Evolutionary conservation across 2,329 filamentous ascomycete genomes (phyloP), one percentile per base, ranked within the genome.

Genomic region (Colletotrichum higginsianum): DNA sequence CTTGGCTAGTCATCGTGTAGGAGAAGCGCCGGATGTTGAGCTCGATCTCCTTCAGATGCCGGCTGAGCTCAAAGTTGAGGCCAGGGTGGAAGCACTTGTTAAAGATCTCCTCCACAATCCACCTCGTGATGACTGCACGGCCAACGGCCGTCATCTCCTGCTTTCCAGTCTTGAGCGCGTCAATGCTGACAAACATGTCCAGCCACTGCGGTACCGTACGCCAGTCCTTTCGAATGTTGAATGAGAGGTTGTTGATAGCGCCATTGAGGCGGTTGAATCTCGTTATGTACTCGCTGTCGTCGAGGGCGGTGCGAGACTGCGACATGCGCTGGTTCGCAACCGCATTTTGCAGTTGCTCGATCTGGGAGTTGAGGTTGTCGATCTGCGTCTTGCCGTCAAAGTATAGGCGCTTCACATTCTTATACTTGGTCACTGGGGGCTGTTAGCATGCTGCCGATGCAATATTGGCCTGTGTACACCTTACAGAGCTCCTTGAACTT

Each of bases 81-180:
- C 92, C 92, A 0, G 96, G 96, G 79, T 99, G 96, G 84, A 99
- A 98, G 82, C 93, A 95, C 65, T 92, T 92, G 80, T 97, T 92
- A 80, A 98, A 97, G 53, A 98, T 89, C 78, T 97, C 94, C 57
- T 98, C 94, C 30, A 96, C 91, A 7, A 99, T 84, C 94, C 96
- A 99, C 72, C 92, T 90, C 38, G 93, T 93, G 76, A 99, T 95
- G 74, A 95, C 91, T 15, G 96, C 95, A 65, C 96, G 91, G 18
- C 96, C 96, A 30, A 97, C 93, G 6, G 95, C 95, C 8, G 95
- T 98, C 96, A 99, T 99, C 82, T 99, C 96, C 81, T 98, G 95
- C 79, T 95, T 97, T 73, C 95, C 96, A 12, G 92, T 94, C 77
- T 92, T 90, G 65, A 97, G 87, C 0, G 95, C 96, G 77, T 97